Base-by-base conservation (phyloP, 441 rosid species). In the Geranium incanum region DNA sequence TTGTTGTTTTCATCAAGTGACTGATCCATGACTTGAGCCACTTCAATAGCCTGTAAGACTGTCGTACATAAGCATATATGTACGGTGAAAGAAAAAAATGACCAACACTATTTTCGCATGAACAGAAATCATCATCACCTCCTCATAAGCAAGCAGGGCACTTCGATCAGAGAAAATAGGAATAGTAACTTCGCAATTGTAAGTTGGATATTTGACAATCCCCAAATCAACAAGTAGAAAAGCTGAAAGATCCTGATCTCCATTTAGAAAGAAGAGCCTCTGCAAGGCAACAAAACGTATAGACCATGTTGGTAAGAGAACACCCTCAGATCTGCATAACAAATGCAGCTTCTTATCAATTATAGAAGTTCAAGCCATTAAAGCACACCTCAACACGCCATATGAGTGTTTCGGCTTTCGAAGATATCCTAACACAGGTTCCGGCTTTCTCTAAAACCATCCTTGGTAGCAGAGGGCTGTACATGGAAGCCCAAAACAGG, bases 371-470 rank as follows among this genome's bases (percentile, higher is more conserved):
- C 13, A 69, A 74, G 71, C 23, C 36, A 36, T 36, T 36, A 28
- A 63, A 69, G 79, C 66, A 91, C 98, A 91, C 98, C 97, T 94
- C 97, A 75, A 86, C 86, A 64, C 95, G 91, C 98, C 97, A 87
- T 70, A 89, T 71, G 74, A 89, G 81, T 78, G 86, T 79, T 72
- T 87, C 91, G 62, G 91, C 89, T 75, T 80, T 80, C 67, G 84
- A 69, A 60, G 96, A 82, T 77, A 84, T 72, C 78, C 81, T 90
- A 70, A 85, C 71, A 63, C 92, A 91, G 43, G 70, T 63, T 63
- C 86, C 93, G 50, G 87, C 84, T 81, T 78, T 85, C 57, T 87
- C 86, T 48, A 85, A 75, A 78, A 91, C 77, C 78, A 80, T 13
- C 41, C 71, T 78, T 74, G 81, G 82, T 71, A 91, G 76, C 37